A percentile compares a stretch with the other conserved stretches of the same genome.
phyloP scores from a whole-genome alignment of 1,284 basidiomycete species.

The Ceratobasidium theobromae region DNA sequence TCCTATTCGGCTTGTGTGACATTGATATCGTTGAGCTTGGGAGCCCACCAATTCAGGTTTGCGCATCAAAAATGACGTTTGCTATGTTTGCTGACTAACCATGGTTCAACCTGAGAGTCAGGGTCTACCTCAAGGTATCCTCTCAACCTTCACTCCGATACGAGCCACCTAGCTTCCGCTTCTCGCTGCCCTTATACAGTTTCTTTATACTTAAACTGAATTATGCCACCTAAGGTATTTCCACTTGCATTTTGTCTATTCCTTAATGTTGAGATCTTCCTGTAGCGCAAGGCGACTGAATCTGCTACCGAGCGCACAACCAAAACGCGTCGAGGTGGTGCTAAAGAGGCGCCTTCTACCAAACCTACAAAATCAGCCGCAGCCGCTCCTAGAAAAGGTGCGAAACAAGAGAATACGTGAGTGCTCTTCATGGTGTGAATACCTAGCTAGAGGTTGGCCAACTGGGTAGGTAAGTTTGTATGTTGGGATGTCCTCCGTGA shows the following conservation, averaged over 20 bases:
- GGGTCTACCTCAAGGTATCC: slow-evolving; percentile 6
- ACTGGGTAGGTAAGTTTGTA: neutral
- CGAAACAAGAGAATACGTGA: slow-evolving; percentile 30
- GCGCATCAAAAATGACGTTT: neutral
- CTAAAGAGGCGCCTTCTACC: slow-evolving; percentile 23
- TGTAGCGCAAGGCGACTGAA: slow-evolving; percentile 27
- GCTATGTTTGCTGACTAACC: slow-evolving; percentile 10
- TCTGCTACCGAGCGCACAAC: slow-evolving; percentile 21
- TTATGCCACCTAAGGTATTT: slow-evolving; percentile 24
- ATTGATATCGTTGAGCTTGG: too few species aligned
- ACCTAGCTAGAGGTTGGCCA: neutral
- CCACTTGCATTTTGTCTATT: neutral
- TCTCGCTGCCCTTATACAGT: neutral
- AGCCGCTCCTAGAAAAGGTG: neutral
- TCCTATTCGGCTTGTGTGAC: too few species aligned
- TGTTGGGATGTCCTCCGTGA: neutral
- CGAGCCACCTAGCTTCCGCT: slow-evolving; percentile 10
- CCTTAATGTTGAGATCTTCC: neutral
- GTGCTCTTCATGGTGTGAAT: too few species aligned
- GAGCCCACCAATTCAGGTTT: too few species aligned
- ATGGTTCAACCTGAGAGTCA: neutral
- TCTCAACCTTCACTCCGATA: slow-evolving; percentile 10
- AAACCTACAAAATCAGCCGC: neutral
- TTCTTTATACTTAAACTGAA: neutral
- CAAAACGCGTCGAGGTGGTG: slow-evolving; percentile 24